A percentile compares a stretch with the other conserved stretches of the same genome.
Conservation (phyloP, 1,284 basidiomycete species). For the Porodaedalea pini region DNA sequence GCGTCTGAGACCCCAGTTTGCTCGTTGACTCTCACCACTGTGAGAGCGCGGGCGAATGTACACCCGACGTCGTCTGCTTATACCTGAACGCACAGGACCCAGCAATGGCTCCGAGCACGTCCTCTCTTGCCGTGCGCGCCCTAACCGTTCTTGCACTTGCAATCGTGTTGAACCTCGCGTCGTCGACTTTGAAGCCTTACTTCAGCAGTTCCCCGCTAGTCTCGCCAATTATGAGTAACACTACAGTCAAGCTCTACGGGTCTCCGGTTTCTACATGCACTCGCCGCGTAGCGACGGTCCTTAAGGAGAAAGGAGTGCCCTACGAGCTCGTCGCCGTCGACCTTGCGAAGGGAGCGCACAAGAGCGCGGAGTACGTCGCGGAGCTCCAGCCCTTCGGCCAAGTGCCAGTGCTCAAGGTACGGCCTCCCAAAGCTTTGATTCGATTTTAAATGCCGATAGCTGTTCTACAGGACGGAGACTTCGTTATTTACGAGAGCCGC, state of each 20-base stretch:
- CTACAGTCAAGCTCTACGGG: constrained; percentile 13
- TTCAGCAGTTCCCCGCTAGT: not conserved
- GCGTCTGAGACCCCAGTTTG: not conserved
- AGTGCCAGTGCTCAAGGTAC: constrained; percentile 19
- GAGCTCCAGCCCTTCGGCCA: constrained; percentile 19
- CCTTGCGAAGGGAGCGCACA: constrained; percentile 13
- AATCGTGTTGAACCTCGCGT: constrained; percentile 12
- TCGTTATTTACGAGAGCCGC: constrained; percentile 43
- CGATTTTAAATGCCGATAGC: not conserved
- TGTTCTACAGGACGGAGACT: constrained; percentile 14
- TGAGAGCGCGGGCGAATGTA: constrained; percentile 9
- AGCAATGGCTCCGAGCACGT: not conserved
- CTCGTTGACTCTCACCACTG: not conserved
- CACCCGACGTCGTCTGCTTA: not conserved
- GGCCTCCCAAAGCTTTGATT: too few relatives aligned
- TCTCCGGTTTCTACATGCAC: constrained; percentile 19
- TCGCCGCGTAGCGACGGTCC: constrained; percentile 18
- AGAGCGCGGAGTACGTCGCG: constrained; percentile 13
- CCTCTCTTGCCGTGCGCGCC: constrained; percentile 1
- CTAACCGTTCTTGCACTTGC: constrained; percentile 10
- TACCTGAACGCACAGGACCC: constrained; percentile 2
- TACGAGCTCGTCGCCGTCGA: constrained; percentile 18
- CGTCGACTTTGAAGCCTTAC: constrained; percentile 1
- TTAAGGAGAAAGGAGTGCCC: constrained; percentile 17
- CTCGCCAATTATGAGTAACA: not conserved